These are phyloP conservation scores for Usnea hakonensis DNA, from an alignment of 495 filamentous ascomycete genomes.

Conservation along the genomic window DNA sequence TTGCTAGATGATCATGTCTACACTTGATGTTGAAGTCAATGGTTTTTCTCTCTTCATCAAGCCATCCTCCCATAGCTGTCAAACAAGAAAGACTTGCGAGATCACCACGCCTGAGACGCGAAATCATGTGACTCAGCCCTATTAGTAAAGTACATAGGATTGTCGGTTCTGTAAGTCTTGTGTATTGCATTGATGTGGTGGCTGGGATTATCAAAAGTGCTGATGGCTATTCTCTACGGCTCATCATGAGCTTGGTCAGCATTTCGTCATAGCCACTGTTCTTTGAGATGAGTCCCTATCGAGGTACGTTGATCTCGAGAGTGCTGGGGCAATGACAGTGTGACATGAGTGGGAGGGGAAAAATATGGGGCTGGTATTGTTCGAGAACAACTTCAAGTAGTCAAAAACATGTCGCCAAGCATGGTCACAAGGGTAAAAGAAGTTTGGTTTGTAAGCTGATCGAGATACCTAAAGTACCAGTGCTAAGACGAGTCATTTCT, in stretches of 20 bases:
- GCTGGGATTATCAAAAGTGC: neutral
- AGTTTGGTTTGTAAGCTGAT: conserved; percentile 10
- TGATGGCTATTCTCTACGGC: neutral
- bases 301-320: neutral
- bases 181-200: neutral
- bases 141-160: neutral
- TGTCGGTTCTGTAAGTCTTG: neutral
- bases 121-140: conserved; percentile 1
- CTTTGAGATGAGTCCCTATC: neutral
- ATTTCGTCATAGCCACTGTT: neutral
- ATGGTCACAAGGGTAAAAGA: neutral
- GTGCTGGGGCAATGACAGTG: neutral
- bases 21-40: neutral
- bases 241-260: neutral
- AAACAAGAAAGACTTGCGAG: too few species aligned
- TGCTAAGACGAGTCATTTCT: conserved; percentile 13
- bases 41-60: too few species aligned
- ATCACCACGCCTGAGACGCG: neutral
- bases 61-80: too few species aligned
- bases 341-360: neutral
- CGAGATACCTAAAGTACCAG: conserved; percentile 10
- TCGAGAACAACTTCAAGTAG: neutral
- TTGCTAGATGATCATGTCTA: neutral
- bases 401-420: neutral
- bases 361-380: neutral